Conservation (phyloP, 345 rosid genomes). For the Populus tremula region DNA sequence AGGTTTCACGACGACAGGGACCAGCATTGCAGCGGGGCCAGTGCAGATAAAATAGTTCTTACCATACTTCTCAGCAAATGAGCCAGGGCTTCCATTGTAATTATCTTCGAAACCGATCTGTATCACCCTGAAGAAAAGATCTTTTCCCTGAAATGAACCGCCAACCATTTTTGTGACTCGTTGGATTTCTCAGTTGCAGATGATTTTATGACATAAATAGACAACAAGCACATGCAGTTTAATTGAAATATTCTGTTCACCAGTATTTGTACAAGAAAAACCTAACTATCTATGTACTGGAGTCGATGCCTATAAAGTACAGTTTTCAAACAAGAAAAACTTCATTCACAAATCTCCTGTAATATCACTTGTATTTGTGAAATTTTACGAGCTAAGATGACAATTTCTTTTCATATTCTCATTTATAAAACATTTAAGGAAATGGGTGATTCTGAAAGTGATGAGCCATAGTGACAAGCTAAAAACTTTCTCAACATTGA, state of each 20-base stretch:
- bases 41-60: slow-evolving; percentile 69
- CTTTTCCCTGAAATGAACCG: slow-evolving; percentile 46
- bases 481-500: neutral
- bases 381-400: neutral
- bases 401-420: neutral
- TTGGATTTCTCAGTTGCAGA: neutral
- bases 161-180: neutral
- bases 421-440: neutral
- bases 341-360: neutral
- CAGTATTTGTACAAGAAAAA: neutral
- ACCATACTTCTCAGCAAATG: slow-evolving; percentile 57
- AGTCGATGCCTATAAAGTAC: neutral
- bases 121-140: slow-evolving; percentile 77
- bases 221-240: neutral
- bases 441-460: neutral
- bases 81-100: slow-evolving; percentile 53
- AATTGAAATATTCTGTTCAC: neutral
- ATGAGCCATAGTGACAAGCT: neutral
- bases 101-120: slow-evolving; percentile 76
- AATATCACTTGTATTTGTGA: neutral
- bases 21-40: slow-evolving; percentile 75
- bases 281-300: neutral
- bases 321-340: neutral
- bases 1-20: slow-evolving; percentile 57
- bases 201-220: neutral